phyloP scores from a whole-genome alignment of 2,329 filamentous ascomycete species.

The Fusarium sp. region DNA sequence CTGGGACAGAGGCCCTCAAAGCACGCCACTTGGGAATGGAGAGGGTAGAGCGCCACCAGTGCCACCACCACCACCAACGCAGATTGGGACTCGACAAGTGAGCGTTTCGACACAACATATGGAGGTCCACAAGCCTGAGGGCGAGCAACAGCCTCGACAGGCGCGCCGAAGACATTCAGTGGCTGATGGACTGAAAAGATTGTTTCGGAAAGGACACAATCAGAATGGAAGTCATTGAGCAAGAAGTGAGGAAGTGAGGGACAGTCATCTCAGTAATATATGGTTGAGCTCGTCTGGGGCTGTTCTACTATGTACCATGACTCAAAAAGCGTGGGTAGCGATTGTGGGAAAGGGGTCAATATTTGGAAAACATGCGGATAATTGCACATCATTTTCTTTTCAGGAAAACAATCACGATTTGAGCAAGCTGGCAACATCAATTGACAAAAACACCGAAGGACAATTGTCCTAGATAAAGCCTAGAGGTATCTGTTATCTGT shows the following conservation, averaged over 20 bases:
- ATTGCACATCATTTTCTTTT: neutral
- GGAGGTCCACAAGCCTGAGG: conserved; percentile 6
- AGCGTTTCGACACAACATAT: conserved; percentile 15
- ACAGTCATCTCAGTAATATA: neutral
- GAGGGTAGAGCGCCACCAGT: conserved; percentile 17
- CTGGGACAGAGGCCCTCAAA: conserved; percentile 2
- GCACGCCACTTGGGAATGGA: conserved; percentile 1
- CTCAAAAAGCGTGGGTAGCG: neutral
- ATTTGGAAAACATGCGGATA: neutral
- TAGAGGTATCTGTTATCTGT: neutral
- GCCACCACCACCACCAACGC: conserved; percentile 3
- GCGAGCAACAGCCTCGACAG: conserved; percentile 7
- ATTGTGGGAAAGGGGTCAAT: neutral
- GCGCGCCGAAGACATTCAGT: conserved; percentile 50
- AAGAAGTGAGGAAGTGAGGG: neutral
- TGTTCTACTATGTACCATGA: neutral
- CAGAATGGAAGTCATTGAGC: neutral
- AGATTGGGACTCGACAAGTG: conserved; percentile 15
- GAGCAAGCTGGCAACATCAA: neutral
- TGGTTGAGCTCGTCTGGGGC: neutral
- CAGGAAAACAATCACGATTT: neutral
- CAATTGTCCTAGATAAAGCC: neutral
- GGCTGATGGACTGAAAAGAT: conserved; percentile 52
- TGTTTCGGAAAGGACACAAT: conserved; percentile 52
- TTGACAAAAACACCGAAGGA: neutral